Conservation (phyloP, 1,139 yeast genomes). For the Ashbya aceris region DNA sequence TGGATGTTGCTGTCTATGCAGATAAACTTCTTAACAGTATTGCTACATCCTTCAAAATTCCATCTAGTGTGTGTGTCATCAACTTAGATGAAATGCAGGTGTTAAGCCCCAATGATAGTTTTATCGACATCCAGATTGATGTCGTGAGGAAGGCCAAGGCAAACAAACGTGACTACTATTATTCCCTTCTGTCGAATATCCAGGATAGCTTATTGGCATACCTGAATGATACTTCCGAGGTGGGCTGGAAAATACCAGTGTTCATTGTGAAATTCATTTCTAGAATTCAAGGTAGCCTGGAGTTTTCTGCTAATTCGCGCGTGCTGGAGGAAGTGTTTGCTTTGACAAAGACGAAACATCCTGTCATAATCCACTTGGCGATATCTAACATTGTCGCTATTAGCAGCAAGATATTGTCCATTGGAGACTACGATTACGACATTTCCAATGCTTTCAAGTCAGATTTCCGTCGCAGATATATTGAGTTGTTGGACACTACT, state of each 20-base stretch:
- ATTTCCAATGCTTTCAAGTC: constrained; percentile 39
- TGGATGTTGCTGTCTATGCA: constrained; percentile 44
- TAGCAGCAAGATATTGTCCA: constrained; percentile 41
- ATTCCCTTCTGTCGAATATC: constrained; percentile 36
- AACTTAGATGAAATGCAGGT: constrained; percentile 34
- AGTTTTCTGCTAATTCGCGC: constrained; percentile 38
- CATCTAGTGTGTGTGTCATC: constrained; percentile 51
- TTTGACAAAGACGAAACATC: constrained; percentile 62
- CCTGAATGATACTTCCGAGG: constrained; percentile 26
- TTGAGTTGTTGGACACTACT: constrained; percentile 37
- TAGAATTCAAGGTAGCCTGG: constrained; percentile 47
- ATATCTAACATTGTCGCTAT: constrained; percentile 54
- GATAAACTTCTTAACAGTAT: constrained; percentile 43
- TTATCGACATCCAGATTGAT: constrained; percentile 46
- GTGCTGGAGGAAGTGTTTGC: constrained; percentile 42
- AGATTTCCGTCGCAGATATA: constrained; percentile 34
- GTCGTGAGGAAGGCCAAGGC: constrained; percentile 53
- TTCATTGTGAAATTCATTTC: constrained; percentile 48
- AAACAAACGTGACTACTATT: constrained; percentile 39
- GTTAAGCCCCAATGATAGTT: constrained; percentile 57
- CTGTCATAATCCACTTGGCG: constrained; percentile 55
- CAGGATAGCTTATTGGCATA: constrained; percentile 36
- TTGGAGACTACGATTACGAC: constrained; percentile 50
- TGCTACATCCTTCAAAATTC: constrained; percentile 42
- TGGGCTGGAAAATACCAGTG: constrained; percentile 65